Base-by-base conservation (phyloP, 805 yeast genomes). In the Spencermartinsiella europaea region DNA sequence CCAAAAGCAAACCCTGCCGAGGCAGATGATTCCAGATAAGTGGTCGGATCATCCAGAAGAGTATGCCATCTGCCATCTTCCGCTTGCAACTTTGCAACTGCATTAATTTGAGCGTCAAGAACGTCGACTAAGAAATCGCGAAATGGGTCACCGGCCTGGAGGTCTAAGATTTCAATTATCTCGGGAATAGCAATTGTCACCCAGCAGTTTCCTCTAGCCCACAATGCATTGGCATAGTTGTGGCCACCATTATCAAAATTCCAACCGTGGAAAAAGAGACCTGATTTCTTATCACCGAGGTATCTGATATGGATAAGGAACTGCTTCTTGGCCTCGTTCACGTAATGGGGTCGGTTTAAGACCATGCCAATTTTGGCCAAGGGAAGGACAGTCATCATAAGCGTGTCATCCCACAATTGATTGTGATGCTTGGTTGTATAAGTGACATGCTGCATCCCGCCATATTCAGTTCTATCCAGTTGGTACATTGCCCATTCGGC, bases 161-260 rank as follows among this genome's bases (percentile, higher is more conserved):
- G 46, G 21, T 63, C 53, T 21, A 66, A 53, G 31, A 63, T 50
- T 41, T 65, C 70, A 34, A 66, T 57, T 38, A 66, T 56, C 42
- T 66, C 70, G 14, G 70, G 70, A 47, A 66, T 63, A 8, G 63
- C 68, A 38, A 66, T 66, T 15, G 69, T 66, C 43, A 66, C 52
- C 70, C 70, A 66, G 19, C 64, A 55, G 48, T 66, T 66, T 12
- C 70, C 70, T 39, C 70, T 50, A 17, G 69, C 70, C 70, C 70
- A 66, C 22, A 60, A 54, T 1, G 70, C 69, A 15, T 25, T 33
- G 35, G 46, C 49, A 38, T 37, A 46, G 38, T 56, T 43, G 28
- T 38, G 44, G 15, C 31, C 34, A n/a, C 46, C 46, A 25, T 25
- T 12, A 15, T 46, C 40, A 38, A 39, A 46, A 14, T 38, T 20